Conservation (phyloP, 2,329 filamentous ascomycete species). For the Aspergillus sergii region DNA sequence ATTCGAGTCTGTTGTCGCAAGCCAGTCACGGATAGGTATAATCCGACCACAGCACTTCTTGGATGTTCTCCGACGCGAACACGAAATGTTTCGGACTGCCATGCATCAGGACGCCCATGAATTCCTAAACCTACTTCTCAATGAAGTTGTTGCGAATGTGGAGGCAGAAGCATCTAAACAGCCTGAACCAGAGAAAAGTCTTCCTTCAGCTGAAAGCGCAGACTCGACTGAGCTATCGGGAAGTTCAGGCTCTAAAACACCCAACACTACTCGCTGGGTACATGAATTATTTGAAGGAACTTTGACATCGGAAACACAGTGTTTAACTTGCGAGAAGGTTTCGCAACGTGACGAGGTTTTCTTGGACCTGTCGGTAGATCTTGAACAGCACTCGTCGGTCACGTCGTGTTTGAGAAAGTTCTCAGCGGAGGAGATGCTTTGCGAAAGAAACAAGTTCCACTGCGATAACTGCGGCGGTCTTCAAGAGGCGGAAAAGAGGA, state of each 20-base stretch:
- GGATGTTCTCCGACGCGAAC: conserved; percentile 89
- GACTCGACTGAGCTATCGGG: conserved; percentile 55
- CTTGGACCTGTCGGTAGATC: conserved; percentile 90
- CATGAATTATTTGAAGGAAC: conserved; percentile 96
- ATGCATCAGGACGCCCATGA: conserved; percentile 99
- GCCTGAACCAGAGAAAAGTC: conserved; percentile 40
- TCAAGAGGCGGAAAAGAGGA: conserved; percentile 96
- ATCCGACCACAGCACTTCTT: conserved; percentile 90
- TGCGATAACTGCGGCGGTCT: conserved; percentile 96
- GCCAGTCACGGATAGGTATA: conserved; percentile 80
- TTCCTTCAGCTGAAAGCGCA: conserved; percentile 55
- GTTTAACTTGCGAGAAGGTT: conserved; percentile 91
- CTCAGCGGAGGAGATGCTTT: conserved; percentile 97
- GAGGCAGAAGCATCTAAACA: conserved; percentile 70
- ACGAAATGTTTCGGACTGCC: conserved; percentile 94
- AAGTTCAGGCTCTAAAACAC: conserved; percentile 54
- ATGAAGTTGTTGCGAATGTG: conserved; percentile 91
- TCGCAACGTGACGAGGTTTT: conserved; percentile 96
- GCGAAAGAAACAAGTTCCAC: conserved; percentile 97
- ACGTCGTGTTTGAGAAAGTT: conserved; percentile 95
- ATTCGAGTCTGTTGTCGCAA: conserved; percentile 84
- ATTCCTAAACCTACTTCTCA: conserved; percentile 92
- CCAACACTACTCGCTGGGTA: conserved; percentile 81
- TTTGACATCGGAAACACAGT: conserved; percentile 93
- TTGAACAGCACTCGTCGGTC: conserved; percentile 93